phyloP scores from a whole-genome alignment of 1,284 basidiomycete genomes.

The Fistulina hepatica region DNA sequence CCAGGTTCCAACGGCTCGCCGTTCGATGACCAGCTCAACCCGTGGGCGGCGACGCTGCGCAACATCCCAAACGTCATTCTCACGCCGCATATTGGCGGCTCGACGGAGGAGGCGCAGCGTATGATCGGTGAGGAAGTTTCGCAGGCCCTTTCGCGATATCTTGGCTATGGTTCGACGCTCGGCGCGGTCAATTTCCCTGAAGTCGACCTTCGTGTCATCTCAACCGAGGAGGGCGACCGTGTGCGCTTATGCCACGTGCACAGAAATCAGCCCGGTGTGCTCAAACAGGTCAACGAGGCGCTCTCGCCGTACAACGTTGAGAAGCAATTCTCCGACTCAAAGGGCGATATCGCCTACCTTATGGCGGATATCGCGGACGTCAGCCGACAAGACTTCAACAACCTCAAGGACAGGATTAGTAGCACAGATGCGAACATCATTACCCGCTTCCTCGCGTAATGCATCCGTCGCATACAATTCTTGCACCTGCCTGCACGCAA shows the following conservation, averaged over 20 bases:
- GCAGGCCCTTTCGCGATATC: slow-evolving; percentile 76
- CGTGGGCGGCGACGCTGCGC: slow-evolving; percentile 70
- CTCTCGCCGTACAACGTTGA: slow-evolving; percentile 96
- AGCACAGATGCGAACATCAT: slow-evolving; percentile 80
- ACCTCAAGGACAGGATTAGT: slow-evolving; percentile 76
- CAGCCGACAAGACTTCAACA: slow-evolving; percentile 71
- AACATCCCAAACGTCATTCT: slow-evolving; percentile 82
- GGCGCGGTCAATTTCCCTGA: slow-evolving; percentile 99
- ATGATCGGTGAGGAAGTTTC: slow-evolving; percentile 98
- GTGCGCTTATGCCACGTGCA: slow-evolving; percentile 96
- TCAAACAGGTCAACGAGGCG: slow-evolving; percentile 89
- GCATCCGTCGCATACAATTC: not conserved
- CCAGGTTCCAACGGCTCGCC: slow-evolving; percentile 83
- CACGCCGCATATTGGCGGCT: slow-evolving; percentile 97
- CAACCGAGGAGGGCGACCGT: slow-evolving; percentile 69
- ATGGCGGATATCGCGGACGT: slow-evolving; percentile 95
- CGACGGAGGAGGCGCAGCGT: slow-evolving; percentile 96
- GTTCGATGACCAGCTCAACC: slow-evolving; percentile 79
- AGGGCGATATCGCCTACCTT: slow-evolving; percentile 90
- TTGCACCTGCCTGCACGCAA: not conserved
- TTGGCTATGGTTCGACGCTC: slow-evolving; percentile 84
- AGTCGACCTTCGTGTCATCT: slow-evolving; percentile 90
- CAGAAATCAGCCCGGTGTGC: slow-evolving; percentile 94
- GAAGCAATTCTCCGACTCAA: slow-evolving; percentile 97
- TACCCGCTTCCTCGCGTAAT: slow-evolving; percentile 70